Base-by-base conservation (phyloP, 176 grass and related monocot genomes). In the Aegilops umbellulata region DNA sequence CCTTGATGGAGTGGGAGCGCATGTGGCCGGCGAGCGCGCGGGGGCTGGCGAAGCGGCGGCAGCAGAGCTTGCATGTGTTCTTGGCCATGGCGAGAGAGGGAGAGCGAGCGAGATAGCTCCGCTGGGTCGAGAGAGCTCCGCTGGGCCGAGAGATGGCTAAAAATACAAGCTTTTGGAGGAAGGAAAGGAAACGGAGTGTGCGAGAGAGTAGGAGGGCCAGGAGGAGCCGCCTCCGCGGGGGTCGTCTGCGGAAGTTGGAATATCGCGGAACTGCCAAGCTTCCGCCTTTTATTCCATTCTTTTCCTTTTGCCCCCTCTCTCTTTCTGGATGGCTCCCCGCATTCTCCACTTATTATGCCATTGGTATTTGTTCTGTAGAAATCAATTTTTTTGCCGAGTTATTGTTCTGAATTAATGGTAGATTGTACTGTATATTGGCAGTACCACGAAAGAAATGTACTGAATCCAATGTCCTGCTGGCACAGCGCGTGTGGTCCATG, bases 1-100 rank as follows among this genome's bases (percentile, higher is more conserved):
- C 78, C 8, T 90, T 32, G 75, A 90, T 5, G 76, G 86, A 89
- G 86, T 97, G 95, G 42, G 83, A 92, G 60, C 93, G 89, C 89
- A 91, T 95, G 91, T 98, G 93, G 55, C 93, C 89, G 8, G 90
- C 85, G 34, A 97, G 89, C 26, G 90, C 90, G 25, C 85, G 89
- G 24, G 80, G 86, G 65, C 70, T 95, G 58, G 83, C 70, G 86
- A 95, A 95, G 91, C 91, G 94, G 81, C 94, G 94, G 78, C 22
- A 83, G 94, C 94, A 92, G 72, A 92, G 86, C 88, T 58, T 92
- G 86, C 94, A 95, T 79, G 83, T 74, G 90, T 69, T 87, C 85
- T 90, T 90, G 78, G 89, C 83, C 94, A 97, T 97, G 74, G 75
- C 86, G 69, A 87, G 67, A 4, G 63, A 64, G 74, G 51, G 78